Evolutionary conservation across 257 asterid species (phyloP), one percentile per base, ranked within the genome.

Genomic region (Perilla frutescens): DNA sequence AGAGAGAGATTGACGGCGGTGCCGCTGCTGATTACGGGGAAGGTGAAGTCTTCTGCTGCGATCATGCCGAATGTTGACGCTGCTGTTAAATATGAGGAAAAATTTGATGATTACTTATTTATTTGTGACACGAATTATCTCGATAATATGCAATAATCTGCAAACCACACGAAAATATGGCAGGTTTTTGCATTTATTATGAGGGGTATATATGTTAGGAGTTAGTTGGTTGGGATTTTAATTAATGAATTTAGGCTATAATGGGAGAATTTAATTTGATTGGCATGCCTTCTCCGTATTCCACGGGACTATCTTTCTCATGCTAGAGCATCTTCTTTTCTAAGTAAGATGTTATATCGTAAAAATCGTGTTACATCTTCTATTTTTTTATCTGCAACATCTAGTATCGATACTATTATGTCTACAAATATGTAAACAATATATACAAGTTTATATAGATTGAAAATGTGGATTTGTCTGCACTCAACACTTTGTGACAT

Each of bases 21-120:
- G 72, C 39, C 39, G 82, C 47, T 71, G 26, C 59, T 48, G 11
- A 79, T 75, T 11, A 73, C 60, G 12, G 90, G 90, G 61, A 83
- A 83, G 73, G 65, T 83, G 32, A 86, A 83, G 50, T 81, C 86
- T 49, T 83, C 86, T 63, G 66, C 82, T 53, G 71, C 58, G 65
- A 34, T 66, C 79, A 79, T 77, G 10, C 47, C 26, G 26, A 20
- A 20, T 20, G 26, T 20, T 20, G 26, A 20, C 26, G 26, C 26
- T 20, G 26, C 26, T 20, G 26, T 20, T 20, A 20, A 20, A 20
- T 20, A 20, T 20, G 26, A 20, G 26, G 26, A 20, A 20, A 20
- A 20, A 20, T 20, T 20, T 20, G 26, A 20, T 20, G 26, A 20
- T 20, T 20, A 1, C 26, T 20, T 1, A 20, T 20, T 20, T 20